Evolutionary conservation across 768 basidiomycete species (phyloP).

Genomic region (Amylocystis lapponica): DNA sequence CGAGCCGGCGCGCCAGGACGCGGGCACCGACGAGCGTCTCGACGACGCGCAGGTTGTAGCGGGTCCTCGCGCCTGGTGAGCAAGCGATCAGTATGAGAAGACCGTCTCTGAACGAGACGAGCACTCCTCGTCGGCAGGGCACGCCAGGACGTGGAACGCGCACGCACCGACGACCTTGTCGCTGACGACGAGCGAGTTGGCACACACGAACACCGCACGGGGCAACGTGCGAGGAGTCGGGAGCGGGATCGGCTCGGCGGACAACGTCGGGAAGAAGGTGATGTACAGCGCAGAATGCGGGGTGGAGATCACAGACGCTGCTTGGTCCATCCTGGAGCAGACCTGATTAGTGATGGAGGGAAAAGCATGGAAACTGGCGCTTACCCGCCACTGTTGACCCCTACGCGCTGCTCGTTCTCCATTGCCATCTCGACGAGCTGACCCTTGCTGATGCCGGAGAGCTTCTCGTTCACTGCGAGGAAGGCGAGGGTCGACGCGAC

Average conservation of each 20-base stretch:
- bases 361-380: conserved; percentile 21
- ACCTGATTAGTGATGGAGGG: neutral
- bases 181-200: conserved; percentile 79
- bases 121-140: too few relatives aligned
- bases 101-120: too few relatives aligned
- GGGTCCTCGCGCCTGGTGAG: conserved; percentile 60
- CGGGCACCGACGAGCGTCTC: conserved; percentile 81
- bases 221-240: conserved; percentile 33
- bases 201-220: conserved; percentile 60
- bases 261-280: conserved; percentile 71
- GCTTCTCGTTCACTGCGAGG: conserved; percentile 69
- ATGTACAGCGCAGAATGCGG: conserved; percentile 72
- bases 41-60: conserved; percentile 90
- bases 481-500: conserved; percentile 82
- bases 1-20: conserved; percentile 58
- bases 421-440: conserved; percentile 75
- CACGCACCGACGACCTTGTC: conserved; percentile 53
- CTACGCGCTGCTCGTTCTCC: conserved; percentile 76
- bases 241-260: conserved; percentile 62
- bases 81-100: neutral
- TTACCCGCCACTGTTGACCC: conserved; percentile 74
- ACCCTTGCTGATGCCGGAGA: conserved; percentile 51
- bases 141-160: neutral
- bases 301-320: conserved; percentile 76
- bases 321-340: conserved; percentile 89